Evolutionary conservation across 306 rosid genomes (phyloP).

Genomic region (Adenanthera pavonina): DNA sequence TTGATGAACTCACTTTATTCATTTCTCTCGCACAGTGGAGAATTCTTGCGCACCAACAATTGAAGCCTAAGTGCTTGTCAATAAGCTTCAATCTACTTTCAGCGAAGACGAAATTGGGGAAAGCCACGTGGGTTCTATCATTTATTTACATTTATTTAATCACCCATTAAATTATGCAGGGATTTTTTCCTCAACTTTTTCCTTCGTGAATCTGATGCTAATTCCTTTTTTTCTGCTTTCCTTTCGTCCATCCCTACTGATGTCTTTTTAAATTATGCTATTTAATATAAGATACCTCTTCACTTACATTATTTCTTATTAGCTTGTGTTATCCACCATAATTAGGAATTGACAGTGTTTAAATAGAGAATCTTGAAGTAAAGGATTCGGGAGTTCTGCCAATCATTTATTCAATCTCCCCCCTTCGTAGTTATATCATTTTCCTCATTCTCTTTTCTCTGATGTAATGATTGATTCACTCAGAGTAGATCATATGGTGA

Average conservation of each 20-base stretch:
- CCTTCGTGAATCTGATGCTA: not conserved
- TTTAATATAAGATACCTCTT: not conserved
- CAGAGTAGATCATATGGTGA: slow-evolving; percentile 24
- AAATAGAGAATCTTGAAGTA: not conserved
- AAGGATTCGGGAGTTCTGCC: not conserved
- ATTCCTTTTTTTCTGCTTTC: not conserved
- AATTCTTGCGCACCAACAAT: not conserved
- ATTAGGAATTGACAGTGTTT: not conserved
- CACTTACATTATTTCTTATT: not conserved
- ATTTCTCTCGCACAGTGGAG: not conserved
- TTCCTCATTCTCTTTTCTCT: not conserved
- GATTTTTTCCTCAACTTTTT: not conserved
- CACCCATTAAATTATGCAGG: not conserved
- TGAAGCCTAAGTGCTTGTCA: not conserved
- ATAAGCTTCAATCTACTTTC: slow-evolving; percentile 27
- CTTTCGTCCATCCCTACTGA: not conserved
- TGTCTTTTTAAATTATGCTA: not conserved
- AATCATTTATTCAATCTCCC: not conserved
- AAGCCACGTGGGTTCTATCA: not conserved
- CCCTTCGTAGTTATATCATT: not conserved
- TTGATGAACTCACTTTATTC: not conserved
- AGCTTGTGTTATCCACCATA: not conserved
- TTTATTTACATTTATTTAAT: too few species aligned
- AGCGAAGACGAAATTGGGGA: slow-evolving; percentile 26
- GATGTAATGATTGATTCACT: slow-evolving; percentile 18